A percentile compares a stretch with the other conserved stretches of the same genome.
Conservation (phyloP, 495 filamentous ascomycete species). For the Penicillium antarcticum region DNA sequence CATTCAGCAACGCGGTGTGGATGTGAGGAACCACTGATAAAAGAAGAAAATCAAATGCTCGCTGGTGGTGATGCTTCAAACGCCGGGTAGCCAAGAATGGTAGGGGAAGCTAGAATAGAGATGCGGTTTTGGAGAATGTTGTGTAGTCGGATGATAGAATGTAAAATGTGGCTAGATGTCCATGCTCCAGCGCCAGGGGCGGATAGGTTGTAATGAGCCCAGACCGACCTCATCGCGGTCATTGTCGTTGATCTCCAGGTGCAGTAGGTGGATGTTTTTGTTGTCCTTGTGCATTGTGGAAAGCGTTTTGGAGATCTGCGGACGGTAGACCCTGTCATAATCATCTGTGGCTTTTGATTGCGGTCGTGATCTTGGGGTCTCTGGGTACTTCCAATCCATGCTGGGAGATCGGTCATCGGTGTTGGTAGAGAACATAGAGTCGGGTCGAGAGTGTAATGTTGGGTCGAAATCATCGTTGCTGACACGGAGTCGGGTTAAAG, state of each 20-base stretch:
- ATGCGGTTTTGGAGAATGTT: neutral
- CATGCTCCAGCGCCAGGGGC: slow-evolving; percentile 49
- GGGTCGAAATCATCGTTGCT: slow-evolving; percentile 27
- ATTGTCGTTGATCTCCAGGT: slow-evolving; percentile 41
- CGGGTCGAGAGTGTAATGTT: slow-evolving; percentile 28
- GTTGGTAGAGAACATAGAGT: slow-evolving; percentile 35
- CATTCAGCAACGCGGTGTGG: neutral
- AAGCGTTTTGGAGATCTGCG: slow-evolving; percentile 34
- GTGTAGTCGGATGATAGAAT: neutral
- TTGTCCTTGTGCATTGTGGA: slow-evolving; percentile 30
- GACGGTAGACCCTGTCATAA: slow-evolving; percentile 24
- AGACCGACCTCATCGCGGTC: slow-evolving; percentile 30
- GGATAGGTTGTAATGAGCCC: slow-evolving; percentile 39
- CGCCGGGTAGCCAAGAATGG: neutral
- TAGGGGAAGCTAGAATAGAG: neutral
- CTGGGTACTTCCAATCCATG: slow-evolving; percentile 34
- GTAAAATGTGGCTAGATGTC: slow-evolving; percentile 32
- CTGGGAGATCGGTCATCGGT: slow-evolving; percentile 29
- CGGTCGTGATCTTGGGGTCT: slow-evolving; percentile 40
- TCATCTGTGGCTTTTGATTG: slow-evolving; percentile 39
- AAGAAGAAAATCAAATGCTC: slow-evolving; percentile 4
- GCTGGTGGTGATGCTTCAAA: slow-evolving; percentile 6
- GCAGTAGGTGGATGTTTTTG: slow-evolving; percentile 41
- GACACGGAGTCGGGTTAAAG: slow-evolving; percentile 18
- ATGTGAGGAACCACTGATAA: neutral